Conservation (phyloP, 495 filamentous ascomycete species). For the Staphylotrichum tortipilum region DNA sequence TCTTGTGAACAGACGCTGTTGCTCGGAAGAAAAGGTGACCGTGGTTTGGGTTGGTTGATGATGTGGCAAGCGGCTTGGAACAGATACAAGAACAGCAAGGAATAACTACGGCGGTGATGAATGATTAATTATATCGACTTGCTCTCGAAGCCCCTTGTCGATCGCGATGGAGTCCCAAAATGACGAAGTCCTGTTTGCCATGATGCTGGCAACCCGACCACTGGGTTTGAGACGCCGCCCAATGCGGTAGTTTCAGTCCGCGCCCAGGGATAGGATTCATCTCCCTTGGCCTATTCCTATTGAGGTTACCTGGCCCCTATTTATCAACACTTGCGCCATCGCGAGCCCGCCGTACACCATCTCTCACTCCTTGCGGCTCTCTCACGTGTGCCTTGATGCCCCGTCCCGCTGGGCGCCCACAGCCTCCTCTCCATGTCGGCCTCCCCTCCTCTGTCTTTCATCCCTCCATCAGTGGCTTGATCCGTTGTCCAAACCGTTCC, state of each 20-base stretch:
- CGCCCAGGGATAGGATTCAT: neutral
- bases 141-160: neutral
- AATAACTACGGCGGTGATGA: too few relatives aligned
- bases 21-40: too few relatives aligned
- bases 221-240: neutral
- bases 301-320: neutral
- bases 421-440: too few relatives aligned
- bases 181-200: neutral
- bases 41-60: too few relatives aligned
- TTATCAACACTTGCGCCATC: neutral
- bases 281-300: neutral
- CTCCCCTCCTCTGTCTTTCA: neutral
- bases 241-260: neutral
- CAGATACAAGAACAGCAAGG: too few relatives aligned
- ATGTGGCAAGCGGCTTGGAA: too few relatives aligned
- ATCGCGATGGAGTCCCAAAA: neutral
- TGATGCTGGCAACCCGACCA: neutral
- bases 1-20: neutral
- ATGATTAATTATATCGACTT: neutral
- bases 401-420: too few relatives aligned
- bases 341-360: neutral
- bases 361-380: neutral
- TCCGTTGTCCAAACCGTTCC: too few relatives aligned
- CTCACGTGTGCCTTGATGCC: neutral
- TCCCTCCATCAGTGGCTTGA: neutral